These are phyloP conservation scores for Moesziomyces aphidis DNA, from an alignment of 1,284 basidiomycete genomes.

Conservation along the genomic window DNA sequence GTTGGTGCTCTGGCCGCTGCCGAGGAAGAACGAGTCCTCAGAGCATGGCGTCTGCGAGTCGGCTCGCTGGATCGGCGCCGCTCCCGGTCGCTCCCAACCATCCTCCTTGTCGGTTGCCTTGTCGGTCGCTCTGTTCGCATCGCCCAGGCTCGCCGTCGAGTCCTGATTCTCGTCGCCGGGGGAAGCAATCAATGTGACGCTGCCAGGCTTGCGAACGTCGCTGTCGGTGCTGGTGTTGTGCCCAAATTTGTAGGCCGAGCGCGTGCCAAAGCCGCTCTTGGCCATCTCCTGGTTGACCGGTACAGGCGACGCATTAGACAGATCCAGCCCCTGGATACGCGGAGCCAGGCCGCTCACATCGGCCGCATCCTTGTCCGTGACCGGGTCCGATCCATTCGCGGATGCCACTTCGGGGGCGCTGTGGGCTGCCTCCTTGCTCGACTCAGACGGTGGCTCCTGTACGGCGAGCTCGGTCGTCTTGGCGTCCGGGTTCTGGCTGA, in stretches of 20 bases:
- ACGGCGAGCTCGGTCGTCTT: not conserved
- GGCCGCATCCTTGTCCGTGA: not conserved
- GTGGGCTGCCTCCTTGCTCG: not conserved
- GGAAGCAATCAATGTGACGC: not conserved
- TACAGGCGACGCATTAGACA: conserved; percentile 25
- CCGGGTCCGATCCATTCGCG: not conserved
- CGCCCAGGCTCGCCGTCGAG: not conserved
- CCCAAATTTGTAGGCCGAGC: conserved; percentile 33
- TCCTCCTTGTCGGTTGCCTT: not conserved
- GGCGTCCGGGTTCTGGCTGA: conserved; percentile 12
- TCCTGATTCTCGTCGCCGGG: not conserved
- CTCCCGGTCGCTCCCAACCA: conserved; percentile 18
- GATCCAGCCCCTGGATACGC: conserved; percentile 10
- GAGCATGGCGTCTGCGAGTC: conserved; percentile 45
- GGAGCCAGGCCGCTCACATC: conserved; percentile 4
- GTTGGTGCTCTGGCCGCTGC: conserved; percentile 30
- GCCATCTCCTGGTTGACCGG: conserved; percentile 45
- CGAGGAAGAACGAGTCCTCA: conserved; percentile 37
- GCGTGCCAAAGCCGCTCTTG: conserved; percentile 42
- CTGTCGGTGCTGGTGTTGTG: not conserved
- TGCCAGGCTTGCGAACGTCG: not conserved
- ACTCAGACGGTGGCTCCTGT: not conserved
- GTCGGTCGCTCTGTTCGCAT: conserved; percentile 5
- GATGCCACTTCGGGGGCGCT: no score
- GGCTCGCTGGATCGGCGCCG: conserved; percentile 16